phyloP scores from a whole-genome alignment of 345 rosid genomes.

The Camelina laxa region DNA sequence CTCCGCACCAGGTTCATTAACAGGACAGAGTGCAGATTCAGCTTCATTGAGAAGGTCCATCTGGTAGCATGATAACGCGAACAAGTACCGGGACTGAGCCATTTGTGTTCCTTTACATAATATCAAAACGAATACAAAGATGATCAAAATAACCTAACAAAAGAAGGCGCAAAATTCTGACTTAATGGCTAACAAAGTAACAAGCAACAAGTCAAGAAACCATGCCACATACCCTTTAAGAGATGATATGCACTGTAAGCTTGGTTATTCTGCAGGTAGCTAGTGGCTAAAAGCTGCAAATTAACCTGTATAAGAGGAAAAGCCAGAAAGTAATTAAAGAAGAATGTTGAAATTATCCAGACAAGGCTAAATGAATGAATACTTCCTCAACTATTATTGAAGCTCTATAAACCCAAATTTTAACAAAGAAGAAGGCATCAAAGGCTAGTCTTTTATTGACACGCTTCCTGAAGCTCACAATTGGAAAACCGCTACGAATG shows the following conservation, averaged over 20 bases:
- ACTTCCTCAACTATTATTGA: neutral
- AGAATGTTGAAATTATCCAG: neutral
- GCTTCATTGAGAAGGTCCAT: constrained; percentile 98
- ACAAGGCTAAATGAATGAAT: neutral
- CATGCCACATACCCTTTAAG: constrained; percentile 64
- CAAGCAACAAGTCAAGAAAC: constrained; percentile 17
- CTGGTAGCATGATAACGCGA: constrained; percentile 93
- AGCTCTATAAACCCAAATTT: constrained; percentile 20
- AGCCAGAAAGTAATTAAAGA: constrained; percentile 18
- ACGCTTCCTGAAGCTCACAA: constrained; percentile 11
- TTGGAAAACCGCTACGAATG: neutral
- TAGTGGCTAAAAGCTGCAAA: constrained; percentile 81
- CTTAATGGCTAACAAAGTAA: neutral
- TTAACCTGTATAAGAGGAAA: constrained; percentile 59
- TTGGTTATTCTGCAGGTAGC: constrained; percentile 92
- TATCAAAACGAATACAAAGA: constrained; percentile 30
- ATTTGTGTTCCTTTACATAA: constrained; percentile 76
- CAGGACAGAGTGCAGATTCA: constrained; percentile 81
- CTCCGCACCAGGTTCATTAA: constrained; percentile 84
- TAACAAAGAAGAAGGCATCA: constrained; percentile 23
- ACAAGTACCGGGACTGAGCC: constrained; percentile 98
- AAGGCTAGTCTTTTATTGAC: constrained; percentile 2
- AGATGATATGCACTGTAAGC: constrained; percentile 89
- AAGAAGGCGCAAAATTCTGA: constrained; percentile 8
- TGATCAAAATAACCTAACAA: constrained; percentile 23